phyloP scores from a whole-genome alignment of 2,329 filamentous ascomycete species.

The Davidsoniella eucalypti region DNA sequence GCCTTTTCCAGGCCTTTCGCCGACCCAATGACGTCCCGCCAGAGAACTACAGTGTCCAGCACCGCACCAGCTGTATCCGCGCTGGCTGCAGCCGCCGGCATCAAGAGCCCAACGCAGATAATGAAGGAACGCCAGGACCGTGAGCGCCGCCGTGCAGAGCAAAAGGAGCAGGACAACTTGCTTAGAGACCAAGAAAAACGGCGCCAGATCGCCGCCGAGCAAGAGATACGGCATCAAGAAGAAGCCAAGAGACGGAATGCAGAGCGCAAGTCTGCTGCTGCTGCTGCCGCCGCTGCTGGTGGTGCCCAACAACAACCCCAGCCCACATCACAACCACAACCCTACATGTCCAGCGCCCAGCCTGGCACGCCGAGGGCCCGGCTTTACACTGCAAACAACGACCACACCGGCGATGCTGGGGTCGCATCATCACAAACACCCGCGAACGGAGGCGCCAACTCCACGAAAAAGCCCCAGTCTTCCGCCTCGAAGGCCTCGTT shows the following conservation, averaged over 20 bases:
- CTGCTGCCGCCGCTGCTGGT: conserved; percentile 32
- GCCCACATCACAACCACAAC: conserved; percentile 14
- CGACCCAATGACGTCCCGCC: conserved; percentile 8
- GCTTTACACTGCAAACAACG: conserved; percentile 8
- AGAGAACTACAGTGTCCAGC: conserved; percentile 9
- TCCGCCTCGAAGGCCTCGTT: conserved; percentile 44
- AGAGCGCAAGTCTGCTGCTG: conserved; percentile 43
- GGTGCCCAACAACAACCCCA: conserved; percentile 11
- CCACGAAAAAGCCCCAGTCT: conserved; percentile 21
- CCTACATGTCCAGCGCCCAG: conserved; percentile 13
- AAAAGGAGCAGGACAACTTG: conserved; percentile 48
- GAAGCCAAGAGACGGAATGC: conserved; percentile 39
- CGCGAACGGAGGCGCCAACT: conserved; percentile 10
- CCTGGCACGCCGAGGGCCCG: conserved; percentile 13
- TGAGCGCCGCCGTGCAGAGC: conserved; percentile 53
- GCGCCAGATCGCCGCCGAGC: conserved; percentile 33
- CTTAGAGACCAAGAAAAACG: conserved; percentile 30
- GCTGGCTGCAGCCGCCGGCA: conserved; percentile 33
- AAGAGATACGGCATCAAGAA: conserved; percentile 37
- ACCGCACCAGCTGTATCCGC: conserved; percentile 7
- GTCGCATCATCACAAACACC: conserved; percentile 13
- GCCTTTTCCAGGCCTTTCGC: not conserved
- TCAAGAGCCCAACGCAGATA: conserved; percentile 75
- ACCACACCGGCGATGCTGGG: conserved; percentile 3
- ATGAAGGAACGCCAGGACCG: conserved; percentile 66